Evolutionary conservation across 257 asterid species (phyloP).

Genomic region (Solanum pinnatisectum): DNA sequence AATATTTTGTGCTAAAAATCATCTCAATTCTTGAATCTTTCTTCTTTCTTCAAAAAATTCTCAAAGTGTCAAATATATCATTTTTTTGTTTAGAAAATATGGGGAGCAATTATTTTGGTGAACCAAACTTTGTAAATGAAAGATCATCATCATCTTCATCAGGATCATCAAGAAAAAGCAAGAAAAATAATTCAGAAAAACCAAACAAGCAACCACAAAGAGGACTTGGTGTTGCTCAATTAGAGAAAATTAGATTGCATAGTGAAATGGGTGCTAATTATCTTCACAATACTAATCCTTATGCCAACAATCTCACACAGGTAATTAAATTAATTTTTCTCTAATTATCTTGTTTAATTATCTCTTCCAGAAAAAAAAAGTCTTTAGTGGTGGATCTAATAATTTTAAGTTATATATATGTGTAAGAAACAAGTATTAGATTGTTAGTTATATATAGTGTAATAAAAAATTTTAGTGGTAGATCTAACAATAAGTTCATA

Average conservation of each 20-base stretch:
- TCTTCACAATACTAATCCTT: slow-evolving; percentile 35
- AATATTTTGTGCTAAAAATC: background rate
- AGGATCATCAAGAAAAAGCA: slow-evolving; percentile 50
- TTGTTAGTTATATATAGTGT: background rate
- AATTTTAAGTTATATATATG: background rate
- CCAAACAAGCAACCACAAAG: slow-evolving; percentile 76
- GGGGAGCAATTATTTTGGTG: slow-evolving; percentile 71
- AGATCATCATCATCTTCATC: slow-evolving; percentile 37
- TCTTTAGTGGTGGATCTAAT: background rate
- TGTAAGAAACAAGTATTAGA: background rate
- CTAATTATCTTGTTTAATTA: background rate
- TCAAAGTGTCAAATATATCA: background rate
- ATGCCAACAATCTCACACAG: slow-evolving; percentile 32
- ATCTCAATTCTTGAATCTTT: background rate
- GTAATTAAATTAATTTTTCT: slow-evolving; percentile 10
- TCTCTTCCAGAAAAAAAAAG: background rate
- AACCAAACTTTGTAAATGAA: slow-evolving; percentile 32
- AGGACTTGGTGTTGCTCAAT: slow-evolving; percentile 92
- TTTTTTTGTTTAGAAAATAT: background rate
- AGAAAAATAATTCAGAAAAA: slow-evolving; percentile 56
- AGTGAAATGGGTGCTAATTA: slow-evolving; percentile 46
- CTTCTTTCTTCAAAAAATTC: background rate
- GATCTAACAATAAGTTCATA: background rate
- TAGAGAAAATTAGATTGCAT: slow-evolving; percentile 84
- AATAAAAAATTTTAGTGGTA: background rate